Percentiles rank a stretch among this genome's conserved stretches.
These are phyloP conservation scores for Mycena polygramma DNA, from an alignment of 768 basidiomycete genomes.

Conservation along the genomic window DNA sequence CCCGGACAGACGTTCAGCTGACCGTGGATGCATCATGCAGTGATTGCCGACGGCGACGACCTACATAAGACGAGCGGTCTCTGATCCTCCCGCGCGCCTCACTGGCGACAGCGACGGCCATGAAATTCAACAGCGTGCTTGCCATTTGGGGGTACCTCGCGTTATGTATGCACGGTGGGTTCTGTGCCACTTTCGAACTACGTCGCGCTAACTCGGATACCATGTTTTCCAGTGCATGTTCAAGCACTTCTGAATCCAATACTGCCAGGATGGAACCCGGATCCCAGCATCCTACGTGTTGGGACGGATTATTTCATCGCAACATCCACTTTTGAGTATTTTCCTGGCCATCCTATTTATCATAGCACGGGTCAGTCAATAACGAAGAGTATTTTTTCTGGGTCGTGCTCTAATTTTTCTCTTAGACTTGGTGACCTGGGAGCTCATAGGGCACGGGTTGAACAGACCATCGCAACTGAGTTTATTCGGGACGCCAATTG, in stretches of 20 bases:
- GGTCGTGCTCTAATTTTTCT: background rate
- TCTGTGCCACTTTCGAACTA: too few relatives aligned
- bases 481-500: slow-evolving; percentile 53
- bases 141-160: slow-evolving; percentile 1
- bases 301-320: slow-evolving; percentile 55
- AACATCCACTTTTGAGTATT: slow-evolving; percentile 57
- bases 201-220: background rate
- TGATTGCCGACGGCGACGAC: background rate
- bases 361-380: slow-evolving; percentile 45
- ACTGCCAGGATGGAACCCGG: slow-evolving; percentile 57
- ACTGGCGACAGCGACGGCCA: background rate
- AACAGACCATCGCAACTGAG: slow-evolving; percentile 52
- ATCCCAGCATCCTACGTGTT: slow-evolving; percentile 55
- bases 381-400: too few relatives aligned
- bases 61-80: background rate
- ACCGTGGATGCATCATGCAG: background rate
- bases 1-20: background rate
- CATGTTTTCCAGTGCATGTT: slow-evolving; percentile 13
- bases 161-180: slow-evolving; percentile 1
- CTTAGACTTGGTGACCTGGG: slow-evolving; percentile 50
- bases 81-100: background rate
- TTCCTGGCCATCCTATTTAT: slow-evolving; percentile 58
- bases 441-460: slow-evolving; percentile 53
- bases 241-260: slow-evolving; percentile 50
- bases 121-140: background rate